Evolutionary conservation across 164 flowering plant genomes (phyloP), one percentile per base, ranked within the genome.

Genomic region (Protea cynaroides): DNA sequence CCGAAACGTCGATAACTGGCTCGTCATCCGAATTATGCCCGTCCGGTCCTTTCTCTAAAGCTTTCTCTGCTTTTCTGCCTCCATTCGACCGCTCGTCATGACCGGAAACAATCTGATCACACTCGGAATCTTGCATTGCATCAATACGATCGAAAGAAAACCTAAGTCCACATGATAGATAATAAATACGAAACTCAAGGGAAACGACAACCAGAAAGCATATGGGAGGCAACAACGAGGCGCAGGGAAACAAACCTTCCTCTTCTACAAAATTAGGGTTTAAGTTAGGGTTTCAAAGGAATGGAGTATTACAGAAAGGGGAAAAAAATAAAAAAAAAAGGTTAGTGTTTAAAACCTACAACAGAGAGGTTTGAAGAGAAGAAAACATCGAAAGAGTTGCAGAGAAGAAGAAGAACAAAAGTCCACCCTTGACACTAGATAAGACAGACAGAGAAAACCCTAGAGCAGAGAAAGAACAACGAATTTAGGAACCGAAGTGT

Each of bases 1-100:
- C 87, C 19, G 94, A 84, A 12, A 90, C 81, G 43, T 93, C 97
- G 22, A 83, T 64, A 43, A 73, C 76, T 21, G 68, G 63, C n/a
- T 84, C 86, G 8, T 78, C 85, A 1, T 76, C 78, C 2, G 24
- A 58, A 46, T 25, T 29, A 8, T 52, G 43, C 17, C 43, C 50
- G 12, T 15, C 13, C 21, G 23, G 23, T 21, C 52, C 56, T 15
- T 44, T 51, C 19, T 58, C 61, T 18, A 22, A n/a, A 2, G 65
- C 18, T 18, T 51, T 52, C 34, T 62, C 23, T 17, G 34, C 44
- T n/a, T 70, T 74, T 8, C 51, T 13, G 1, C 15, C 52, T 21
- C 60, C 69, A 17, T 19, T 29, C 13, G 69, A 36, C 4, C 54
- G 38, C 43, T 29, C 65, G 19, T 34, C 49, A 46, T 24, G 53